These are phyloP conservation scores for Tetrastigma voinierianum DNA, from an alignment of 164 flowering plant species.

Conservation along the genomic window DNA sequence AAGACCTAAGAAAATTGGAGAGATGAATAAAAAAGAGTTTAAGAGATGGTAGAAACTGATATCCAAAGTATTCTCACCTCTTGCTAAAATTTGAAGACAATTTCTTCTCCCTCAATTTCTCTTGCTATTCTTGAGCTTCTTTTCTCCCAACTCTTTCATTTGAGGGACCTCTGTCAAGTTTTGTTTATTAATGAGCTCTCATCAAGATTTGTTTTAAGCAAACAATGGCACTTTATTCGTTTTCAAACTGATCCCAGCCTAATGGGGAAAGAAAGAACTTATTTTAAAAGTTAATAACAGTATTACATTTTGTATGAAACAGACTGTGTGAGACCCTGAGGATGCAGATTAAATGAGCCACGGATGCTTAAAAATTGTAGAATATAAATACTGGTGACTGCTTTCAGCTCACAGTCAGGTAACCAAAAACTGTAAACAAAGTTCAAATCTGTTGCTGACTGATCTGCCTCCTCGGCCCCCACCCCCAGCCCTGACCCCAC, in stretches of 20 bases:
- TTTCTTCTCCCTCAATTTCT: conserved; percentile 96
- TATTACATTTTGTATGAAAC: too few relatives aligned
- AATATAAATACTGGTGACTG: too few relatives aligned
- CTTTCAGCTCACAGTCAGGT: too few relatives aligned
- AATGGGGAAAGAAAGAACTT: not conserved
- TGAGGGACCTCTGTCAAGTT: conserved; percentile 93
- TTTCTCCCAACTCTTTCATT: conserved; percentile 70
- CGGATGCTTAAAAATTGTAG: too few relatives aligned
- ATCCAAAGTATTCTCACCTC: conserved; percentile 54
- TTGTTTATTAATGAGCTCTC: conserved; percentile 97
- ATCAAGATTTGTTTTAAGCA: conserved; percentile 91
- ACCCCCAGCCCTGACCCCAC: too few relatives aligned
- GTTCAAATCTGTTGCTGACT: too few relatives aligned
- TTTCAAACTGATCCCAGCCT: conserved; percentile 98
- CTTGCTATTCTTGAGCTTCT: conserved; percentile 85
- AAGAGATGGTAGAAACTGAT: conserved; percentile 5
- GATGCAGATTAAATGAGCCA: too few relatives aligned
- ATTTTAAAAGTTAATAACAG: not conserved
- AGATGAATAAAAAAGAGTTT: not conserved
- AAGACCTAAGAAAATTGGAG: conserved; percentile 1
- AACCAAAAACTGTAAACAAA: too few relatives aligned
- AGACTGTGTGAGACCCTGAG: too few relatives aligned
- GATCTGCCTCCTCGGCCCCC: too few relatives aligned
- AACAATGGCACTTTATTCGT: conserved; percentile 78
- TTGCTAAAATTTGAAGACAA: conserved; percentile 89